phyloP scores from a whole-genome alignment of 257 asterid species.

The Nicotiana obtusifolia region DNA sequence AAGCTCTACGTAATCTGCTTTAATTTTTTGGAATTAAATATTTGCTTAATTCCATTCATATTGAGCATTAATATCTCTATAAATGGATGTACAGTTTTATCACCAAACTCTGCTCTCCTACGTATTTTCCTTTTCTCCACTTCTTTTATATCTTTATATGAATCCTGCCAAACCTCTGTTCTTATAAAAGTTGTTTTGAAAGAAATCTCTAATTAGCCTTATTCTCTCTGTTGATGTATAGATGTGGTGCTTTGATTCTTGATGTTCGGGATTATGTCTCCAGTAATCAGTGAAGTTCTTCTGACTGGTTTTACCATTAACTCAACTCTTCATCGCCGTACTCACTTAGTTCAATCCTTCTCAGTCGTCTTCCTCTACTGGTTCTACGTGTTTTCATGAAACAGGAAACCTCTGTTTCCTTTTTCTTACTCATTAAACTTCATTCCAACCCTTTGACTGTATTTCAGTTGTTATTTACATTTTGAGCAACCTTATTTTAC shows the following conservation, averaged over 20 bases:
- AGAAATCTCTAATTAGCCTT: background rate
- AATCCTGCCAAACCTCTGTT: background rate
- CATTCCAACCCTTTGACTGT: background rate
- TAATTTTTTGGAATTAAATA: background rate
- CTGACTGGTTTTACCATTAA: constrained; percentile 30
- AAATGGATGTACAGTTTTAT: background rate
- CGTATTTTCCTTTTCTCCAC: background rate
- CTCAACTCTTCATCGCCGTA: constrained; percentile 28
- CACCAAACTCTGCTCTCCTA: background rate
- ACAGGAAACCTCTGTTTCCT: background rate
- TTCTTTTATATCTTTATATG: too few relatives aligned
- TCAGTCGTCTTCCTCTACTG: constrained; percentile 35
- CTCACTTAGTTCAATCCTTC: constrained; percentile 35
- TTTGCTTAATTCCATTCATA: background rate
- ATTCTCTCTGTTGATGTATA: background rate
- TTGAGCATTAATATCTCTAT: background rate
- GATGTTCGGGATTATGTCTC: constrained; percentile 26
- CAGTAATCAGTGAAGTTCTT: constrained; percentile 17
- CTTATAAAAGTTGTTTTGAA: background rate
- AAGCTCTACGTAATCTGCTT: background rate
- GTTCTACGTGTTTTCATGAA: constrained; percentile 46
- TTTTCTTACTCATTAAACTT: background rate
- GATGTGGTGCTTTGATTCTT: constrained; percentile 17
- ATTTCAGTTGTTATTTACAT: background rate
- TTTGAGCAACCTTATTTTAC: too few relatives aligned